Evolutionary conservation across 2,329 filamentous ascomycete species (phyloP).

Genomic region (Fusarium penzigii): DNA sequence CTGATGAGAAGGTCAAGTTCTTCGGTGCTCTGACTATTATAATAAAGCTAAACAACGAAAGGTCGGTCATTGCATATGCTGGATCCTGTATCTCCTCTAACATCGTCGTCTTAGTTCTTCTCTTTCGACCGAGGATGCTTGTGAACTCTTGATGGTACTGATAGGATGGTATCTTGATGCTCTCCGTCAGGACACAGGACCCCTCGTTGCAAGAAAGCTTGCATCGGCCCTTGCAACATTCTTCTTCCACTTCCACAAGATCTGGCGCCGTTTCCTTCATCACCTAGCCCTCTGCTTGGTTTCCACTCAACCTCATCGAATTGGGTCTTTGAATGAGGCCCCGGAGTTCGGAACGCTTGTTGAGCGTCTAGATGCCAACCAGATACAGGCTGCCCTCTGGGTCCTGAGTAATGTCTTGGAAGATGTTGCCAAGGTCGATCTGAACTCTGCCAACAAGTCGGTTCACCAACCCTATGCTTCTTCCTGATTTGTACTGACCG

Average conservation of each 20-base stretch:
- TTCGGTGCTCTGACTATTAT: slow-evolving; percentile 92
- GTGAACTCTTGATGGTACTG: slow-evolving; percentile 60
- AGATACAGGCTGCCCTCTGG: slow-evolving; percentile 62
- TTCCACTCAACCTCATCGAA: slow-evolving; percentile 25
- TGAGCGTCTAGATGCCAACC: slow-evolving; percentile 46
- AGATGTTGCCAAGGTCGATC: slow-evolving; percentile 59
- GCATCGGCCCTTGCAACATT: slow-evolving; percentile 76
- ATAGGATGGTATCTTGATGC: slow-evolving; percentile 63
- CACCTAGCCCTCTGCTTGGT: slow-evolving; percentile 60
- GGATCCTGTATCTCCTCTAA: not conserved
- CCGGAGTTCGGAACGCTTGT: slow-evolving; percentile 47
- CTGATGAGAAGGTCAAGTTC: slow-evolving; percentile 78
- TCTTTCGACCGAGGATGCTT: slow-evolving; percentile 58
- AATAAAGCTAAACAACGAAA: slow-evolving; percentile 92
- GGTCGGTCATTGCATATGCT: slow-evolving; percentile 44
- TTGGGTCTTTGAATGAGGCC: slow-evolving; percentile 26
- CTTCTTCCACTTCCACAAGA: slow-evolving; percentile 68
- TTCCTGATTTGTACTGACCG: slow-evolving; percentile 20
- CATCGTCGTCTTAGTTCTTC: slow-evolving; percentile 38
- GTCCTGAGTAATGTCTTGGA: slow-evolving; percentile 50
- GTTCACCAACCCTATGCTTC: slow-evolving; percentile 21
- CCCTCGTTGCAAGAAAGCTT: slow-evolving; percentile 71
- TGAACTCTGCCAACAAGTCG: slow-evolving; percentile 59
- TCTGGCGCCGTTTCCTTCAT: slow-evolving; percentile 66
- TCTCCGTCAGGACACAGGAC: slow-evolving; percentile 51